Evolutionary conservation across 257 asterid genomes (phyloP).

Genomic region (Nicotiana benthamiana): DNA sequence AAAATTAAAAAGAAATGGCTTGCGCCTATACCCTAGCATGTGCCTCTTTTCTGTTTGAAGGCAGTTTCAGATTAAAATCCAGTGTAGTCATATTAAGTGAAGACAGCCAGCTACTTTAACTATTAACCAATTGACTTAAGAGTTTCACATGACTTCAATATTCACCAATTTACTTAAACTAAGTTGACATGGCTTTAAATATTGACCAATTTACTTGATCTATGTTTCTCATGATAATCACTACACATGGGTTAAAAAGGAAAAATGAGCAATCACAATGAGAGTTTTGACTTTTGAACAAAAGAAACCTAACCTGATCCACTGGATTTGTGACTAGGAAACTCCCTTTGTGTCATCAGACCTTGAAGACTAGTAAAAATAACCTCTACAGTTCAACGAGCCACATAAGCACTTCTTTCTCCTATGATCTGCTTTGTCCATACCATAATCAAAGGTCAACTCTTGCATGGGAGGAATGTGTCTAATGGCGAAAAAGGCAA

Average conservation of each 20-base stretch:
- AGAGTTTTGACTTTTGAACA: neutral
- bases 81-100: neutral
- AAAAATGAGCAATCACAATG: neutral
- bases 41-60: neutral
- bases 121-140: neutral
- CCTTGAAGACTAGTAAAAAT: constrained; percentile 38
- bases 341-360: neutral
- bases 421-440: constrained; percentile 43
- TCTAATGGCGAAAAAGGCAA: constrained; percentile 74
- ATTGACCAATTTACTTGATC: neutral
- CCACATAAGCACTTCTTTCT: constrained; percentile 78
- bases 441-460: constrained; percentile 77
- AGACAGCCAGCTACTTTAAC: neutral
- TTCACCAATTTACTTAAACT: neutral
- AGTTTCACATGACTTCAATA: neutral
- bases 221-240: neutral
- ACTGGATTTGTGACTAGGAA: neutral
- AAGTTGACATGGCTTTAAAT: neutral
- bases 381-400: constrained; percentile 66
- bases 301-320: neutral
- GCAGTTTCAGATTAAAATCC: neutral
- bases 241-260: neutral
- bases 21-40: neutral
- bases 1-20: neutral
- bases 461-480: constrained; percentile 97